Base-by-base conservation (phyloP, 371 early-diverging fungal species). In the Zychaea mexicana region DNA sequence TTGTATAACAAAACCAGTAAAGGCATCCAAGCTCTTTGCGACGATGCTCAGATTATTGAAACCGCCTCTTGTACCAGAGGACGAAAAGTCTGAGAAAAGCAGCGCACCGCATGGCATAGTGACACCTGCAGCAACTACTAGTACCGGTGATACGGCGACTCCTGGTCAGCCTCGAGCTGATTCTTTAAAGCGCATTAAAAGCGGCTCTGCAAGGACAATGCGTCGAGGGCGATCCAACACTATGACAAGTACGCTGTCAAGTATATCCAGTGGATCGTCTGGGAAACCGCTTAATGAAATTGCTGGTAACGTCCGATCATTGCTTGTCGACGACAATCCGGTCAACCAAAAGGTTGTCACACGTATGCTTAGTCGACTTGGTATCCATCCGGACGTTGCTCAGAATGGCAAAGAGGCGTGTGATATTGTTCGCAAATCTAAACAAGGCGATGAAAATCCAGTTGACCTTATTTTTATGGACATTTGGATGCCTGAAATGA, bases 401-500 rank as follows among this genome's bases (percentile, higher is more conserved):
- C 69, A 70, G 22, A 80, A 82, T 45, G 85, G 85, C 8, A 62
- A 63, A 12, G 82, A 81, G 33, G 85, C 85, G 1, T 71, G 72
- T 13, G 74, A 79, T 3, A 60, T 68, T 58, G 60, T 75, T 8
- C 65, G 60, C n/a, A 65, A 62, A 52, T 55, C 69, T 2, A 15
- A 47, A 36, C 42, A 62, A 2, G 42, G 57, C 31, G 28, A 60
- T 32, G 62, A 42, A 42, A 15, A 61, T 10, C 75, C 80, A 0
- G 78, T 71, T 46, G 80, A 84, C 31, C 52, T 84, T 24, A 67
- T 84, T 4, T 78, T 84, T 59, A 73, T 83, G 80, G 85, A 84
- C 49, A 64, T 83, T 12, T 81, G 78, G 79, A 83, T 84, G 85
- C 85, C 84, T 28, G 81, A 81, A 70, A 81, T 84, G 82, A 81